A percentile compares a stretch with the other conserved stretches of the same genome.
These are phyloP conservation scores for Monilinia fructicola DNA, from an alignment of 2,329 filamentous ascomycete species.

Conservation along the genomic window DNA sequence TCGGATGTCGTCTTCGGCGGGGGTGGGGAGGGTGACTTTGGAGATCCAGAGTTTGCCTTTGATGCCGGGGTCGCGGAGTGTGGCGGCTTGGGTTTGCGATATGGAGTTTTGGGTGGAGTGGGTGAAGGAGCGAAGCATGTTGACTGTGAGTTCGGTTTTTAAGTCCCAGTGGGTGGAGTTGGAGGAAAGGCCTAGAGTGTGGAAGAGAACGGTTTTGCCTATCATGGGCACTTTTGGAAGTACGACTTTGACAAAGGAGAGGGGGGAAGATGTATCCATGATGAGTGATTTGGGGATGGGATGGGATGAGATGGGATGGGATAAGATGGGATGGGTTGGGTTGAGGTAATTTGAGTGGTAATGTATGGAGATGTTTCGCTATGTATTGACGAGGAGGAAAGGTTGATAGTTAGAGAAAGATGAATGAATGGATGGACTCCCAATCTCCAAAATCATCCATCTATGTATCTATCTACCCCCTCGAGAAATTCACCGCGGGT, in stretches of 20 bases:
- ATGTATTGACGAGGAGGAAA: not conserved
- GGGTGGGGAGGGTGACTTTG: conserved; percentile 62
- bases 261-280: conserved; percentile 40
- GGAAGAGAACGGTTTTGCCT: conserved; percentile 58
- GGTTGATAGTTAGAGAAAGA: not conserved
- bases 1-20: conserved; percentile 54
- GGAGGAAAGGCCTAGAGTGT: conserved; percentile 66
- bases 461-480: no score
- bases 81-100: conserved; percentile 60
- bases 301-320: no score
- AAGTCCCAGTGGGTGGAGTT: conserved; percentile 76
- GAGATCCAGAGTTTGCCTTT: conserved; percentile 83
- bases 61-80: conserved; percentile 62
- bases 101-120: conserved; percentile 45
- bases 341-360: not conserved
- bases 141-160: conserved; percentile 69
- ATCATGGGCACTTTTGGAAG: conserved; percentile 61
- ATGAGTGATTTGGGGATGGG: not conserved
- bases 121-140: conserved; percentile 66
- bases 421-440: not conserved
- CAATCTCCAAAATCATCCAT: not conserved
- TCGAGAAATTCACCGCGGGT: not conserved
- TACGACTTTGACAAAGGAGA: conserved; percentile 34
- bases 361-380: conserved; percentile 38
- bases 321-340: no score